A percentile compares a stretch with the other conserved stretches of the same genome.
These are phyloP conservation scores for Musa acuminata DNA, from an alignment of 176 grass and related monocot species.

Conservation along the genomic window DNA sequence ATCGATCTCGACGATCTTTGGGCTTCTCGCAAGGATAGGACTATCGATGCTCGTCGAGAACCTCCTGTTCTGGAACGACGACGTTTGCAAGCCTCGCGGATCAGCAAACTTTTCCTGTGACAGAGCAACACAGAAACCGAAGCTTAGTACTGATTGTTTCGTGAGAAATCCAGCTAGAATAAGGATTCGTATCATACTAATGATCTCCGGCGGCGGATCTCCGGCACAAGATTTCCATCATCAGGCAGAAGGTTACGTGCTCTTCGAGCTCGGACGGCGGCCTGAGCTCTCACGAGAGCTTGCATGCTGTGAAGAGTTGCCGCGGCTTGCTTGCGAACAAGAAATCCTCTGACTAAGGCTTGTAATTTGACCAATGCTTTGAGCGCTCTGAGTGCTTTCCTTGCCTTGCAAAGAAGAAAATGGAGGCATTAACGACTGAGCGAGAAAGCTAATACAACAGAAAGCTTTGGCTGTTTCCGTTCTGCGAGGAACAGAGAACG, in stretches of 20 bases:
- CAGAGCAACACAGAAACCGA: neutral
- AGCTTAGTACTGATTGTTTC: no score
- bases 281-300: conserved; percentile 72
- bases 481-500: neutral
- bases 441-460: no score
- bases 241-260: conserved; percentile 24
- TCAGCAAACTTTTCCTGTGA: conserved; percentile 37
- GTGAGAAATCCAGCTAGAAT: neutral
- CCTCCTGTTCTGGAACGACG: conserved; percentile 43
- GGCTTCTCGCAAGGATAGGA: conserved; percentile 8
- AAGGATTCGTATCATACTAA: conserved; percentile 34
- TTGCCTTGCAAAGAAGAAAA: conserved; percentile 29
- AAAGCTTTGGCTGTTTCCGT: no score
- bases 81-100: conserved; percentile 44
- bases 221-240: conserved; percentile 23
- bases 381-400: conserved; percentile 75
- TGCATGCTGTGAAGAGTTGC: conserved; percentile 87
- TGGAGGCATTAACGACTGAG: no score
- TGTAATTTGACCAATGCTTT: conserved; percentile 90
- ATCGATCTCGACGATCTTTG: conserved; percentile 69
- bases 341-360: conserved; percentile 72
- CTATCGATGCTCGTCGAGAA: conserved; percentile 44
- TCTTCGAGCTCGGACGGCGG: conserved; percentile 55
- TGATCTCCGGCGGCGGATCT: conserved; percentile 45
- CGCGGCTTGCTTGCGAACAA: conserved; percentile 60